Evolutionary conservation across 1,284 basidiomycete genomes (phyloP).

Genomic region (Cystobasidium pallidum): DNA sequence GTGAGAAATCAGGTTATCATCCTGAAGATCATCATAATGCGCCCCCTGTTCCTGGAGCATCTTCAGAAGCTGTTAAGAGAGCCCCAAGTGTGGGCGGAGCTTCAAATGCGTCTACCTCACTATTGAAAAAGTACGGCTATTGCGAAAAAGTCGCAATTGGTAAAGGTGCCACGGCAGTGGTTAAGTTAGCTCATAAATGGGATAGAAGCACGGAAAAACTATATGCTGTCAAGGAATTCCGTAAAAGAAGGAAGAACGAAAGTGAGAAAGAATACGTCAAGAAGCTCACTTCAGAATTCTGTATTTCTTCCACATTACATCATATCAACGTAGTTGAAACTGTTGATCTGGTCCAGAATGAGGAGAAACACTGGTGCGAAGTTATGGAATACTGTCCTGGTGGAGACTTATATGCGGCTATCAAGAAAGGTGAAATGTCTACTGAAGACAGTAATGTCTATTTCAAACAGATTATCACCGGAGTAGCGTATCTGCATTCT

Average conservation of each 20-base stretch:
- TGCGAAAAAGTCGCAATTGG: slow-evolving; percentile 97
- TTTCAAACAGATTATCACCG: slow-evolving; percentile 93
- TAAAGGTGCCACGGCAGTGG: slow-evolving; percentile 95
- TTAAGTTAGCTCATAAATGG: slow-evolving; percentile 97
- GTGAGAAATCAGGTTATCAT: slow-evolving; percentile 34
- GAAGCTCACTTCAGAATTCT: slow-evolving; percentile 99
- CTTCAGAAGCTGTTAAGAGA: slow-evolving; percentile 28
- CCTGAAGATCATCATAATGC: slow-evolving; percentile 22
- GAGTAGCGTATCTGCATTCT: slow-evolving; percentile 85
- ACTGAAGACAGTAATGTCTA: slow-evolving; percentile 93
- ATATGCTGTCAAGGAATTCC: slow-evolving; percentile 99
- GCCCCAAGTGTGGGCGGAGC: slow-evolving; percentile 34
- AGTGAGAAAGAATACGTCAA: slow-evolving; percentile 99
- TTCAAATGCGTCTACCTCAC: slow-evolving; percentile 31
- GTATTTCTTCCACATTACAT: slow-evolving; percentile 95
- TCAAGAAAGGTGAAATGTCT: slow-evolving; percentile 96
- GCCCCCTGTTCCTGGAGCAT: slow-evolving; percentile 21
- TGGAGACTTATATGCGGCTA: slow-evolving; percentile 94
- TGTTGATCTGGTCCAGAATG: slow-evolving; percentile 97
- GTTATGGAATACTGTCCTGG: slow-evolving; percentile 99
- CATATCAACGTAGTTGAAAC: slow-evolving; percentile 98
- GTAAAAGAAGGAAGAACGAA: slow-evolving; percentile 96
- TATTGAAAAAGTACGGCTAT: slow-evolving; percentile 83
- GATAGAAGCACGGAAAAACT: slow-evolving; percentile 94
- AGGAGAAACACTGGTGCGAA: slow-evolving; percentile 95